phyloP scores from a whole-genome alignment of 768 basidiomycete species.

The Termitomyces eurrhizus region DNA sequence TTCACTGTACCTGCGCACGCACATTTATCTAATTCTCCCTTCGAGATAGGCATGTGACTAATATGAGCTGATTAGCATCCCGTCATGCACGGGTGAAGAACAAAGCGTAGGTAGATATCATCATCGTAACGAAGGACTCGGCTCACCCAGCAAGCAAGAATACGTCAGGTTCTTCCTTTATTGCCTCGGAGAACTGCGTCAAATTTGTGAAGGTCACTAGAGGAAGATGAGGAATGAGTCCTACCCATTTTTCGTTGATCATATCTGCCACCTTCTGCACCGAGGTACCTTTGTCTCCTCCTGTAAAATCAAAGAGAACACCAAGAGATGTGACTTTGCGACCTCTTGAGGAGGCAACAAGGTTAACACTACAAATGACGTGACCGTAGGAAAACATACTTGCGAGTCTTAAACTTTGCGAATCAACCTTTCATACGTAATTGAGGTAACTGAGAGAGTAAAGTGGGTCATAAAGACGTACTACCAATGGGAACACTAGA shows the following conservation, averaged over 20 bases:
- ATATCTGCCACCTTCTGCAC: slow-evolving; percentile 72
- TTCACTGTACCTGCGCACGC: background rate
- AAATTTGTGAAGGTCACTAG: background rate
- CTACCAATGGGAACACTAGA: slow-evolving; percentile 36
- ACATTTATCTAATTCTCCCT: slow-evolving; percentile 52
- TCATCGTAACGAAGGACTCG: background rate
- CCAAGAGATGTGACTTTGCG: slow-evolving; percentile 76
- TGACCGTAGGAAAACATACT: slow-evolving; percentile 37
- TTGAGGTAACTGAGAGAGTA: background rate
- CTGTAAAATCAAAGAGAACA: slow-evolving; percentile 73
- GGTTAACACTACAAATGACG: background rate
- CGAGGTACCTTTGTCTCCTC: slow-evolving; percentile 66
- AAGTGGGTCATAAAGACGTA: slow-evolving; percentile 13
- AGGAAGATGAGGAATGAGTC: background rate
- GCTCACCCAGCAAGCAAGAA: slow-evolving; percentile 70
- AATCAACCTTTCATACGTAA: slow-evolving; percentile 41
- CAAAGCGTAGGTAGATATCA: background rate
- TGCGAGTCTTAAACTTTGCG: slow-evolving; percentile 68
- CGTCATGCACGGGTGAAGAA: background rate
- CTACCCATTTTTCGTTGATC: slow-evolving; percentile 77
- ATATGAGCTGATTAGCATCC: background rate
- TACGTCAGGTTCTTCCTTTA: slow-evolving; percentile 76
- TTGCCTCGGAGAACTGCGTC: slow-evolving; percentile 68
- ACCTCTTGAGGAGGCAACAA: slow-evolving; percentile 34
- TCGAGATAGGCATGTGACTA: slow-evolving; percentile 80